Evolutionary conservation across 2,329 filamentous ascomycete species (phyloP).

Genomic region (Verticillium klebahnii): DNA sequence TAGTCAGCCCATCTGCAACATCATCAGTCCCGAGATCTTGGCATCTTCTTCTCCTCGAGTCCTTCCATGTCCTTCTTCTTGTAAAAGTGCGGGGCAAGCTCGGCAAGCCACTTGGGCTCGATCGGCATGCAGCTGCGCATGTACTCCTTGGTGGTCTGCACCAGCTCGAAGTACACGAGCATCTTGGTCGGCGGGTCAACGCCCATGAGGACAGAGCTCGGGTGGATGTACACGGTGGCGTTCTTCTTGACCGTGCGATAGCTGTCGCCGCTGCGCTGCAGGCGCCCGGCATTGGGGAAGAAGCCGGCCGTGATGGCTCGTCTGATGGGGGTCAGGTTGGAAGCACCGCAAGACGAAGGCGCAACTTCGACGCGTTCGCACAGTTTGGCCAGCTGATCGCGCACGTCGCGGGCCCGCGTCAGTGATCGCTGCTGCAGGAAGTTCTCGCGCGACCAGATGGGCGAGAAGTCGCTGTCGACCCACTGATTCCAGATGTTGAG

Average conservation of each 20-base stretch:
- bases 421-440: constrained; percentile 90
- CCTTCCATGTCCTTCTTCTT: constrained; percentile 86
- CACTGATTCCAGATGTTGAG: constrained; percentile 95
- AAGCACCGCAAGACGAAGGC: constrained; percentile 62
- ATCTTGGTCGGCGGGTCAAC: constrained; percentile 72
- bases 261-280: constrained; percentile 78
- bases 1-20: not conserved
- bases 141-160: constrained; percentile 84
- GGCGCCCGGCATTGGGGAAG: constrained; percentile 84
- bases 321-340: constrained; percentile 73
- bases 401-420: constrained; percentile 82
- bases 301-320: constrained; percentile 88
- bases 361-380: constrained; percentile 90
- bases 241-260: constrained; percentile 92
- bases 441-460: constrained; percentile 86
- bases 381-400: constrained; percentile 86
- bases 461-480: constrained; percentile 85
- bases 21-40: constrained; percentile 22
- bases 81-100: constrained; percentile 91
- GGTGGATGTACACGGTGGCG: constrained; percentile 87
- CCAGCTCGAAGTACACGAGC: constrained; percentile 82
- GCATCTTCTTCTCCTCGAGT: constrained; percentile 68
- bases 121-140: constrained; percentile 86
- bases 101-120: constrained; percentile 77
- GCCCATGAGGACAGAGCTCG: constrained; percentile 75